Evolutionary conservation across 345 rosid species (phyloP), one percentile per base, ranked within the genome.

Genomic region (Eucalyptus virginea): DNA sequence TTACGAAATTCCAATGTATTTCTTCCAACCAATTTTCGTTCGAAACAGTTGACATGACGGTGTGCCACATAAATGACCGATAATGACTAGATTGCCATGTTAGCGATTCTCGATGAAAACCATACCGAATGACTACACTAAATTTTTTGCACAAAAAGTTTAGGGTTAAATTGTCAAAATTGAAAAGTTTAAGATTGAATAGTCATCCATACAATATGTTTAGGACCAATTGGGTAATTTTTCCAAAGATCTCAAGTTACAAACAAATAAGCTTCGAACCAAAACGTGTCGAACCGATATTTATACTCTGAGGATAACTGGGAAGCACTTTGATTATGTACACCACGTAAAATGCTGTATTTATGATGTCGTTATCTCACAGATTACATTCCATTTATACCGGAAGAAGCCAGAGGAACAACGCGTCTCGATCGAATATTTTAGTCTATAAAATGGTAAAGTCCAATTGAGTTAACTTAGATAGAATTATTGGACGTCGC

Each of bases 41-140:
- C 3, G 5, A 40, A 40, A 40, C 14, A 0, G 0, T 4, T 6
- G 15, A 37, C 5, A 44, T 1, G 28, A 6, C 8, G 2, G 1
- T 6, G 7, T 37, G 81, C 3, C 4, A 2, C 14, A 13, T 37
- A 21, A 10, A 40, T 9, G 5, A 2, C 9, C 0, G 1, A 26
- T 11, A 2, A 40, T 11, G 17, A 40, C 9, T 77, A 23, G 17
- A 40, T 3, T 1, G 30, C 3, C 15, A 23, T 9, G 3, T 77
- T 14, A 6, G 30, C 1, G 1, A 19, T 6, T 77, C 8, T 12
- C 0, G 2, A 4, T 1, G 1, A 77, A 37, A 77, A 77, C 12
- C 10, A 9, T 15, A 0, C 1, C 0, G 1, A 65, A 65, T 65
- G 11, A n/a, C 10, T 21, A 11, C 5, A 6, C 40, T 40, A 7